Percentiles rank a stretch among this genome's conserved stretches.
These are phyloP conservation scores for Coemansia erecta DNA, from an alignment of 192 early-diverging fungal genomes.

Conservation along the genomic window DNA sequence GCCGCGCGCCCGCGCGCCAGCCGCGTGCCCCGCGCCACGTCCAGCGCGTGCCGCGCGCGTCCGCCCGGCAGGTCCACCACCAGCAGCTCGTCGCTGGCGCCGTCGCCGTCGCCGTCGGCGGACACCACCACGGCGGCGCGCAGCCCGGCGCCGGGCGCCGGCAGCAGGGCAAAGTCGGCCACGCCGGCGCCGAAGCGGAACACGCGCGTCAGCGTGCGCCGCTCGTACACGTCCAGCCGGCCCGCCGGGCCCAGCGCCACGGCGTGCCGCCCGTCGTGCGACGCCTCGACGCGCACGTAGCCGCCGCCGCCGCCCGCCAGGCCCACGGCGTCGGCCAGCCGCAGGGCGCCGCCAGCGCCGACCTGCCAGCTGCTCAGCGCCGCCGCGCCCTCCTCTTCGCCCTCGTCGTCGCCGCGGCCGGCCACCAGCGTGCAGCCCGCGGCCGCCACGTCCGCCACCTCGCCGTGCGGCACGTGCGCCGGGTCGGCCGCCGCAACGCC, in stretches of 20 bases:
- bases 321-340: constrained; percentile 27
- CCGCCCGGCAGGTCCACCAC: constrained; percentile 31
- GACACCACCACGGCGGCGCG: background rate
- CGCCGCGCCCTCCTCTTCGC: too few species aligned
- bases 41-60: constrained; percentile 22
- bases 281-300: constrained; percentile 20
- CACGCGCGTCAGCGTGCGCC: constrained; percentile 39
- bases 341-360: background rate
- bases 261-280: constrained; percentile 26
- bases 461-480: constrained; percentile 9
- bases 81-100: constrained; percentile 11
- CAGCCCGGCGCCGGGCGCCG: background rate
- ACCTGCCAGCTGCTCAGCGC: constrained; percentile 39
- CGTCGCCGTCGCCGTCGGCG: constrained; percentile 7
- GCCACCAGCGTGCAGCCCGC: constrained; percentile 18
- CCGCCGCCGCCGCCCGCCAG: constrained; percentile 21
- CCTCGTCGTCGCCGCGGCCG: too few species aligned
- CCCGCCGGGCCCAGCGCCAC: constrained; percentile 33
- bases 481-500: constrained; percentile 22
- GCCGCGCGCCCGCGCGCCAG: constrained; percentile 15
- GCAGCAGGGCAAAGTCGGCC: constrained; percentile 36
- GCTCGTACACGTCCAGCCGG: constrained; percentile 38
- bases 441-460: constrained; percentile 19
- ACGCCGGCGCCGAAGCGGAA: constrained; percentile 29
- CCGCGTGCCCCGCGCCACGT: constrained; percentile 24